phyloP scores from a whole-genome alignment of 805 yeast genomes.

The Ogataea polymorpha region DNA sequence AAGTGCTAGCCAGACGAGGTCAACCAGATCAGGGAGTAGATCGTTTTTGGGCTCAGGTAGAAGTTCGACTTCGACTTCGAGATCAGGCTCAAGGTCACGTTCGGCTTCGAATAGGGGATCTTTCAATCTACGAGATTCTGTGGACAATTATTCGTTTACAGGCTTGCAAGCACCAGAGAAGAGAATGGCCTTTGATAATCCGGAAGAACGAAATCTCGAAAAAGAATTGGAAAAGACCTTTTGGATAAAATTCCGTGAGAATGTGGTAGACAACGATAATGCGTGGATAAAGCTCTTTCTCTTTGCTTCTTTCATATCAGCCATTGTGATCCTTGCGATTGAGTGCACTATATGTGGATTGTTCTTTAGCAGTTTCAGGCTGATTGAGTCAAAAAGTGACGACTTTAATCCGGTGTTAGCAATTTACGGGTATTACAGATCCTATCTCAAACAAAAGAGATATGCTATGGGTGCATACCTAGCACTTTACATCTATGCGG shows the following conservation, averaged over 20 bases:
- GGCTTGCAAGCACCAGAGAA: constrained; percentile 12
- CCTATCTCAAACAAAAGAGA: constrained; percentile 12
- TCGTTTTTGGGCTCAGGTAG: constrained; percentile 12
- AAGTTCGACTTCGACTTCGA: constrained; percentile 10
- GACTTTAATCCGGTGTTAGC: constrained; percentile 17
- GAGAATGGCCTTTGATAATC: constrained; percentile 15
- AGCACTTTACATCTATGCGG: constrained; percentile 43
- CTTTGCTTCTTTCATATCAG: constrained; percentile 33
- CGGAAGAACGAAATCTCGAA: constrained; percentile 7
- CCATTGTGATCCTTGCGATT: constrained; percentile 34
- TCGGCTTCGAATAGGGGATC: constrained; percentile 10
- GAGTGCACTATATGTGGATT: constrained; percentile 40
- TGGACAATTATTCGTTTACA: constrained; percentile 10
- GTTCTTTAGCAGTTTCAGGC: constrained; percentile 33
- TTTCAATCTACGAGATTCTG: constrained; percentile 1
- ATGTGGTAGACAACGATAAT: constrained; percentile 18
- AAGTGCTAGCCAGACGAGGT: constrained; percentile 12
- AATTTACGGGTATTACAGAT: constrained; percentile 28
- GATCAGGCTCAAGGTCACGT: constrained; percentile 10
- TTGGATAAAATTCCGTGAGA: constrained; percentile 13
- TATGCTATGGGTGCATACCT: constrained; percentile 32
- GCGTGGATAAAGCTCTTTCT: constrained; percentile 27
- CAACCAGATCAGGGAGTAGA: constrained; percentile 15
- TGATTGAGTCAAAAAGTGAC: constrained; percentile 21
- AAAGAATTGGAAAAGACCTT: constrained; percentile 14